Evolutionary conservation across 1,139 yeast species (phyloP), one percentile per base, ranked within the genome.

Genomic region (Pichia sp.): DNA sequence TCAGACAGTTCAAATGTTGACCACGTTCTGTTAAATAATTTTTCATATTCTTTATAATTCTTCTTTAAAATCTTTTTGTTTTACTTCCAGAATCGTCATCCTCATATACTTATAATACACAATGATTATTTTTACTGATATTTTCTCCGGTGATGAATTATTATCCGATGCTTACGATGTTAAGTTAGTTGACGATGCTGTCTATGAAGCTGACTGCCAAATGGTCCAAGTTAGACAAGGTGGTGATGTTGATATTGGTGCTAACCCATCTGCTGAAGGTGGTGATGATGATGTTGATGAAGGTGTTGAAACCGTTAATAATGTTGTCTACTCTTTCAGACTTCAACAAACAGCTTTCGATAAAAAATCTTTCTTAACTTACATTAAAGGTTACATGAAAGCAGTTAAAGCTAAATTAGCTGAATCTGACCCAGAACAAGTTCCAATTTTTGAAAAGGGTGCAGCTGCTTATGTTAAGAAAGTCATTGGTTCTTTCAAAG

Each of bases 311-410:
- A 78, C 86, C 62, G 97, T 92, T 69, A 92, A 90, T 95, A 92
- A 92, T 78, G 86, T 92, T 68, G 97, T 90, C 63, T 80, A 89
- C 89, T 87, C 97, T 59, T 90, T 92, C 94, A 87, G 97, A 78
- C 85, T 94, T 68, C 96, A 87, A 75, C 85, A 77, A 71, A 92
- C 98, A 56, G 76, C 75, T 55, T 94, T 92, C 69, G 98, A 92
- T 86, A 92, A 92, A 82, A 94, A 94, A 79, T 86, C 96, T 51
- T 94, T 81, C 82, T 70, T 90, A 69, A 77, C 90, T 62, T 89
- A 89, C 86, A 84, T 92, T 74, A 92, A 92, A 81, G 95, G 94
- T 64, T 92, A 92, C 95, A 90, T 92, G 97, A 92, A 94, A 86
- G 73, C 73, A 61, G 80, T 90, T 71, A 89, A 89, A 84, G 82